Evolutionary conservation across 148 eudicot species (phyloP).

Genomic region (Dianthus caryophyllus): DNA sequence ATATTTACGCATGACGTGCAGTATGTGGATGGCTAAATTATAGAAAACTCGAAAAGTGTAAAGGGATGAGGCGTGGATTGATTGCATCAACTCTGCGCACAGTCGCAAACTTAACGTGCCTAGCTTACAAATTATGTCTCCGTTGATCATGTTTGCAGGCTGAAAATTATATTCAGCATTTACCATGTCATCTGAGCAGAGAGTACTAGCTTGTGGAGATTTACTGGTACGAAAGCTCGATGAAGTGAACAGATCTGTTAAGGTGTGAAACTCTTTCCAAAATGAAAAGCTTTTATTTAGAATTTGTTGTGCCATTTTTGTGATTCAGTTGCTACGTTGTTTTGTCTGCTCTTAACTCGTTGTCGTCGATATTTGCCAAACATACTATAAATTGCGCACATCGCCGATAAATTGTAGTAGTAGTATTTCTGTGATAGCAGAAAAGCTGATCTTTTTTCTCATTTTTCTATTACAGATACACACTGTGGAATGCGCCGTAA

Average conservation of each 20-base stretch:
- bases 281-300: background rate
- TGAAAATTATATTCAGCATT: constrained; percentile 34
- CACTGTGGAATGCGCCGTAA: no score
- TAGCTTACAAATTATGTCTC: background rate
- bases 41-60: background rate
- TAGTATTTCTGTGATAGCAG: no score
- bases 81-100: background rate
- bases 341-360: background rate
- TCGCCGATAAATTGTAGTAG: no score
- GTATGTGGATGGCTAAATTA: no score
- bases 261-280: constrained; percentile 36
- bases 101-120: background rate
- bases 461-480: no score
- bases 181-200: constrained; percentile 34
- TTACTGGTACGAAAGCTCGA: constrained; percentile 54
- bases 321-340: background rate
- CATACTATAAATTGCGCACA: background rate
- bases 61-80: background rate
- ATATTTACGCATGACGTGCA: no score
- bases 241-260: constrained; percentile 69
- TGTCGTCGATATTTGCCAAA: background rate
- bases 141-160: constrained; percentile 27
- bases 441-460: no score
- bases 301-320: background rate
- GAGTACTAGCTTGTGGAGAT: constrained; percentile 43